Conservation (phyloP, 2,329 filamentous ascomycete genomes). For the Paradendryphiella salina region DNA sequence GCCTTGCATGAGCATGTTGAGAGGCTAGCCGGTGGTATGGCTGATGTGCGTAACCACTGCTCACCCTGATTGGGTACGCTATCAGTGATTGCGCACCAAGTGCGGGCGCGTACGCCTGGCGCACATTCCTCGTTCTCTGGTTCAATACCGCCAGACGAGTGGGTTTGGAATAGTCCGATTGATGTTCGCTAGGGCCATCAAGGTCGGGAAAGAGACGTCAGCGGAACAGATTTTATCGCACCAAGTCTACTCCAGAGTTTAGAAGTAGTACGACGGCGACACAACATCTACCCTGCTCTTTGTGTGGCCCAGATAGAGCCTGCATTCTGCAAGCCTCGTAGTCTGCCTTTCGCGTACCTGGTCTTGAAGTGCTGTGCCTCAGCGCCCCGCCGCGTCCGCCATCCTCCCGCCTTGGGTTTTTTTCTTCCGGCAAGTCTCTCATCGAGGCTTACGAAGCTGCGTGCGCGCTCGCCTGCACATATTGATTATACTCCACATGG, state of each 20-base stretch:
- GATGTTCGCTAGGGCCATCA: background rate
- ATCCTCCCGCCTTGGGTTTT: constrained; percentile 15
- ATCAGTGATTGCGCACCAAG: constrained; percentile 13
- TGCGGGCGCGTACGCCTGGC: constrained; percentile 19
- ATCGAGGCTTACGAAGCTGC: constrained; percentile 11
- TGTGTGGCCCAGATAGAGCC: background rate
- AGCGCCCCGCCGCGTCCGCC: constrained; percentile 13
- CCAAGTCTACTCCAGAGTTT: background rate
- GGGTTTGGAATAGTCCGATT: background rate
- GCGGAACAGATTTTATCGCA: background rate
- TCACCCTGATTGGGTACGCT: constrained; percentile 9
- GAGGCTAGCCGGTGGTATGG: constrained; percentile 7
- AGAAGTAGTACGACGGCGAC: constrained; percentile 2
- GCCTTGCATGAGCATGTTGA: constrained; percentile 9
- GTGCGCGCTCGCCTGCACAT: constrained; percentile 22
- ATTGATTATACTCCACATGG: constrained; percentile 18
- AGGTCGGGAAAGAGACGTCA: background rate
- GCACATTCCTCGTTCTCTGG: background rate
- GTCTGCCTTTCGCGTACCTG: constrained; percentile 9
- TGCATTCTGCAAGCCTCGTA: background rate
- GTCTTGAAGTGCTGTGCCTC: constrained; percentile 35
- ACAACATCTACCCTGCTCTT: constrained; percentile 5
- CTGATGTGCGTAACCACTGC: constrained; percentile 8
- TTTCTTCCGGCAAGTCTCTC: constrained; percentile 19
- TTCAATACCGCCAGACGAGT: background rate